These are phyloP conservation scores for Penicillium griseofulvum DNA, from an alignment of 2,329 filamentous ascomycete genomes.

Conservation along the genomic window DNA sequence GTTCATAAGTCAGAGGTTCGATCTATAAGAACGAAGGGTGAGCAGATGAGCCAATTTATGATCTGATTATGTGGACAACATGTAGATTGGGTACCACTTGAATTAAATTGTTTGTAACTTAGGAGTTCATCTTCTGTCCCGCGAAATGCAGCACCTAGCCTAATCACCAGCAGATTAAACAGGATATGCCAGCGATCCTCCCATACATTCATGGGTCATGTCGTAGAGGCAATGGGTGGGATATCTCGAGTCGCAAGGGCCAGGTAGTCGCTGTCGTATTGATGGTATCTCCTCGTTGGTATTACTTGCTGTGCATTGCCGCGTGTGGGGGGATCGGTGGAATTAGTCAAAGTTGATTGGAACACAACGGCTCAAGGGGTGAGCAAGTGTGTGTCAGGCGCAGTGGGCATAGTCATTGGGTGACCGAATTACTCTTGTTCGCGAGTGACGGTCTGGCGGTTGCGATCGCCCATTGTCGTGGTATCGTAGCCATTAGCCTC, in stretches of 20 bases:
- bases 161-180: slow-evolving; percentile 15
- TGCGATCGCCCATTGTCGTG: slow-evolving; percentile 50
- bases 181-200: slow-evolving; percentile 5
- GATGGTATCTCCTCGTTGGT: background rate
- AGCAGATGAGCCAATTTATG: too few relatives aligned
- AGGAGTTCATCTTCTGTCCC: background rate
- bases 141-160: slow-evolving; percentile 9
- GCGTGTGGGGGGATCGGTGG: slow-evolving; percentile 7
- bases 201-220: background rate
- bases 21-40: background rate
- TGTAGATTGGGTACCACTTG: background rate
- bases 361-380: background rate
- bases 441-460: slow-evolving; percentile 1
- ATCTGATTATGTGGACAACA: background rate
- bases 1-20: background rate
- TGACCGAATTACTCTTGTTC: background rate
- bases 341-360: background rate
- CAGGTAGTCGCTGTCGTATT: slow-evolving; percentile 9
- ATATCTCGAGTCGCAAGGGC: slow-evolving; percentile 12
- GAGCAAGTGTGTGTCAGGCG: background rate
- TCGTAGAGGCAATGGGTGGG: slow-evolving; percentile 1
- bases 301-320: slow-evolving; percentile 4
- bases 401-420: background rate
- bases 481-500: slow-evolving; percentile 74
- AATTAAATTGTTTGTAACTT: background rate